Conservation (phyloP, 495 filamentous ascomycete genomes). For the Jackrogersella multiformis region DNA sequence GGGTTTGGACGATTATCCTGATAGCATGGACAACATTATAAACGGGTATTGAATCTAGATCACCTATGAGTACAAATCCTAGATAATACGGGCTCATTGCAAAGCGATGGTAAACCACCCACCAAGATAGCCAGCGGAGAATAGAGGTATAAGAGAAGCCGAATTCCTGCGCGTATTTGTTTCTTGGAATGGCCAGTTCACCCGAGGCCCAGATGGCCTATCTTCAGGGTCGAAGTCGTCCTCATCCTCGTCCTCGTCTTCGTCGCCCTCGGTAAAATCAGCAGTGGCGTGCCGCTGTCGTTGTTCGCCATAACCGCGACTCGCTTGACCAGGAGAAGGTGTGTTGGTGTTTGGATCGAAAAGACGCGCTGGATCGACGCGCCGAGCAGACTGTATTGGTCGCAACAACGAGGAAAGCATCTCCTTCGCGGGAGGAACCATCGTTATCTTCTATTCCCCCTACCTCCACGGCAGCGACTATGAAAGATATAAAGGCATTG, state of each 20-base stretch:
- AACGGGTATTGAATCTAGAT: constrained; percentile 71
- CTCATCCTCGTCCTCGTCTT: constrained; percentile 51
- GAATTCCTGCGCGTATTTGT: constrained; percentile 56
- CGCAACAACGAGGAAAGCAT: constrained; percentile 58
- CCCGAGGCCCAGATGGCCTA: constrained; percentile 53
- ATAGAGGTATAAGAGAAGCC: constrained; percentile 78
- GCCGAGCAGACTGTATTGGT: constrained; percentile 49
- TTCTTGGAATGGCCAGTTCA: constrained; percentile 41
- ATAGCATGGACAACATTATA: constrained; percentile 92
- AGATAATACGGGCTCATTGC: constrained; percentile 9
- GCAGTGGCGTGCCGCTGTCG: constrained; percentile 64
- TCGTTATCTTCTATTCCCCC: constrained; percentile 33
- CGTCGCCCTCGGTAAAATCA: constrained; percentile 65
- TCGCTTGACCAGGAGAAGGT: constrained; percentile 47
- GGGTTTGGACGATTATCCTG: constrained; percentile 77
- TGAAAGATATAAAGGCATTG: constrained; percentile 39
- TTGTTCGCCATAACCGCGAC: constrained; percentile 49
- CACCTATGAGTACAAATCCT: not conserved
- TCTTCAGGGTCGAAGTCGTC: constrained; percentile 60
- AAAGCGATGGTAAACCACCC: constrained; percentile 29
- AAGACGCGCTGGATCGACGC: constrained; percentile 35
- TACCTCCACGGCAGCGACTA: constrained; percentile 32
- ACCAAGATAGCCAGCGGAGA: constrained; percentile 85
- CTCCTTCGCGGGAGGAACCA: constrained; percentile 43
- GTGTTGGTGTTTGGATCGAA: constrained; percentile 46